Evolutionary conservation across 2,329 filamentous ascomycete species (phyloP).

Genomic region (Aspergillus novofumigatus): DNA sequence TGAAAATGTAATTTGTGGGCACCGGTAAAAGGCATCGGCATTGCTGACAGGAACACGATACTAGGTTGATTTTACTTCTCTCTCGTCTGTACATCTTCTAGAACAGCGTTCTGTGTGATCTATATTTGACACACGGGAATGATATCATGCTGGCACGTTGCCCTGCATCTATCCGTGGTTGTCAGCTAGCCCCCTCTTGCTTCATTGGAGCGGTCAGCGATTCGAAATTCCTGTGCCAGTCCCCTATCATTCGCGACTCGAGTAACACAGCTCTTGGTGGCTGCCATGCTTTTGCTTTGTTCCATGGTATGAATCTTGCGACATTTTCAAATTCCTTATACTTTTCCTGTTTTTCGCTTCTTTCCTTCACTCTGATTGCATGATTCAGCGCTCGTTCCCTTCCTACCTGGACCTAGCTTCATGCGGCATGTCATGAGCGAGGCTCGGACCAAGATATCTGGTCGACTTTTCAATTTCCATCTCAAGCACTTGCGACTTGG

Average conservation of each 20-base stretch:
- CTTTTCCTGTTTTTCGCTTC: not conserved
- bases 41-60: not conserved
- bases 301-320: slow-evolving; percentile 13
- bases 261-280: slow-evolving; percentile 25
- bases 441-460: slow-evolving; percentile 9
- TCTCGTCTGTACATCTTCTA: slow-evolving; percentile 7
- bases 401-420: not conserved
- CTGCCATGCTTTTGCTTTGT: slow-evolving; percentile 31
- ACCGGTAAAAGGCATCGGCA: not conserved
- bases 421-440: slow-evolving; percentile 5
- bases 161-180: slow-evolving; percentile 14
- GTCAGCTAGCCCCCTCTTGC: not conserved
- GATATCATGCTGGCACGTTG: slow-evolving; percentile 13
- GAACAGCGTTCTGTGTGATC: slow-evolving; percentile 4
- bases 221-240: slow-evolving; percentile 6
- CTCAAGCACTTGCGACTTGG: slow-evolving; percentile 6
- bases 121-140: slow-evolving; percentile 1
- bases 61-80: not conserved
- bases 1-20: not conserved
- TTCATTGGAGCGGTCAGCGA: slow-evolving; percentile 6
- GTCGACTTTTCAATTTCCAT: slow-evolving; percentile 14
- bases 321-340: slow-evolving; percentile 1
- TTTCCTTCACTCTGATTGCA: slow-evolving; percentile 10
- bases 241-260: slow-evolving; percentile 16
- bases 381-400: not conserved